Evolutionary conservation across 1,284 basidiomycete genomes (phyloP).

Genomic region (Athelia psychrophila): DNA sequence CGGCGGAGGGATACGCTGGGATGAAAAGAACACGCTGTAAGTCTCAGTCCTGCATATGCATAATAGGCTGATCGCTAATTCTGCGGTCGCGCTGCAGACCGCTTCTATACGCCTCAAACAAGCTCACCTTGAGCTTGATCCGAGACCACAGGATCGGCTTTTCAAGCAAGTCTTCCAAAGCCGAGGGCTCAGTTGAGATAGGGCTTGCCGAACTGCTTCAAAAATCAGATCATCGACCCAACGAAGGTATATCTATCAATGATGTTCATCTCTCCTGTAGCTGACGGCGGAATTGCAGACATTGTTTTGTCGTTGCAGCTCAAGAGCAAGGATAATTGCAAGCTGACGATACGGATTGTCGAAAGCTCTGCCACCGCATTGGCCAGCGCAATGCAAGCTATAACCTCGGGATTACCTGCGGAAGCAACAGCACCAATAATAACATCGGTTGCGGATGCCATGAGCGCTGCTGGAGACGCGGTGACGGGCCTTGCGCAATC

Average conservation of each 20-base stretch:
- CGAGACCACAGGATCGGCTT: background rate
- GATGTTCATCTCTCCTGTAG: background rate
- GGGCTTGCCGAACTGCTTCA: background rate
- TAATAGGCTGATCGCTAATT: background rate
- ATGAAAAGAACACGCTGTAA: background rate
- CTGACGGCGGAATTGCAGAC: background rate
- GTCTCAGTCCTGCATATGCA: too few relatives aligned
- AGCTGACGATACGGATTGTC: background rate
- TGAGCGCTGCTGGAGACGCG: background rate
- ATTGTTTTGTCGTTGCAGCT: background rate
- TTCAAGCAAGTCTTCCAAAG: background rate
- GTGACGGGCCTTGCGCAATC: background rate
- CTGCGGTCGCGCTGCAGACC: too few relatives aligned
- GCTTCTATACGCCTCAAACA: background rate
- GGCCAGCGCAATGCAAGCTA: background rate
- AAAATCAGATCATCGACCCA: background rate
- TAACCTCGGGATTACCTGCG: background rate
- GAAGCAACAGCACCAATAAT: background rate
- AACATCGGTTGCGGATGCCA: background rate
- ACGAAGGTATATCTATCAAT: background rate
- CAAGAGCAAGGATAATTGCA: background rate
- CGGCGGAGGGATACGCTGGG: background rate
- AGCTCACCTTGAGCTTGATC: background rate
- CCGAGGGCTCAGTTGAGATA: too few relatives aligned
- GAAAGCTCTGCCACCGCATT: background rate